These are phyloP conservation scores for Leptographium radiaticola DNA, from an alignment of 2,329 filamentous ascomycete species.

Conservation along the genomic window DNA sequence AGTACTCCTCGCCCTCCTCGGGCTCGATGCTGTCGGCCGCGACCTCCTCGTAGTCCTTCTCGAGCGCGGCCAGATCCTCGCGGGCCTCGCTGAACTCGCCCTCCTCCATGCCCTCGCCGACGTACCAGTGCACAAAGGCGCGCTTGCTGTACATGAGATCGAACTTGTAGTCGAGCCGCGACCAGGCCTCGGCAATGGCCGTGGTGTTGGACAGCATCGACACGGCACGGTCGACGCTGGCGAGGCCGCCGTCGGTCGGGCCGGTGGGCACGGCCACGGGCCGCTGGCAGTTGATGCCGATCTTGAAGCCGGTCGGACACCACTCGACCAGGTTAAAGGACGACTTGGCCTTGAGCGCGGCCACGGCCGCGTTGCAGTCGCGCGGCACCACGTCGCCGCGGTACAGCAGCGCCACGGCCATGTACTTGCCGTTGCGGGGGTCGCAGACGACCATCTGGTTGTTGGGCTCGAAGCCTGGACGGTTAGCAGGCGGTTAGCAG, in stretches of 20 bases:
- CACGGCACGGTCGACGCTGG: conserved; percentile 48
- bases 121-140: conserved; percentile 67
- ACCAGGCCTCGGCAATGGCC: conserved; percentile 62
- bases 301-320: conserved; percentile 66
- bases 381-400: conserved; percentile 58
- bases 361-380: conserved; percentile 55
- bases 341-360: conserved; percentile 54
- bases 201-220: conserved; percentile 65
- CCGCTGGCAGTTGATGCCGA: conserved; percentile 64
- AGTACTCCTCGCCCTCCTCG: conserved; percentile 42
- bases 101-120: conserved; percentile 87
- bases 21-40: conserved; percentile 57
- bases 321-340: conserved; percentile 65
- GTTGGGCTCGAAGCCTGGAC: conserved; percentile 58
- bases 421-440: conserved; percentile 63
- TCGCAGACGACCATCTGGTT: conserved; percentile 71
- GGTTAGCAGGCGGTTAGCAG: neutral
- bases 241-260: conserved; percentile 43
- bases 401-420: conserved; percentile 61
- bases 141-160: conserved; percentile 71
- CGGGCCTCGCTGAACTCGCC: conserved; percentile 81
- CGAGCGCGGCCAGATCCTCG: conserved; percentile 72
- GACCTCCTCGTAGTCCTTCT: conserved; percentile 82
- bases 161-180: conserved; percentile 60
- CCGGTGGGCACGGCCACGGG: conserved; percentile 43